These are phyloP conservation scores for Pleurotus tuoliensis DNA, from an alignment of 768 basidiomycete species.

Conservation along the genomic window DNA sequence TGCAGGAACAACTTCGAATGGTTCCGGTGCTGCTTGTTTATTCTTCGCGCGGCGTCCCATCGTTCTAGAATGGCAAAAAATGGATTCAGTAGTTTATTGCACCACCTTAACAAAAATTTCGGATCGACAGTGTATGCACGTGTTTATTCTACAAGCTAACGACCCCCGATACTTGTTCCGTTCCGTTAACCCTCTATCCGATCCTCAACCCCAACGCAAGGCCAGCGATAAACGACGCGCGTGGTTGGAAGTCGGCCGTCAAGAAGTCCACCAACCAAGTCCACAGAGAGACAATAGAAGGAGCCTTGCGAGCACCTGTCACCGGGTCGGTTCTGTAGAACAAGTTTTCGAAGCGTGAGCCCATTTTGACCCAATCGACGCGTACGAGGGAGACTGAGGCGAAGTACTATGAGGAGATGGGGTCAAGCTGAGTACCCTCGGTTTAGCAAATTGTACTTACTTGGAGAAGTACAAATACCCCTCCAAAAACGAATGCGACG, in stretches of 20 bases:
- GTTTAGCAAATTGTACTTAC: slow-evolving; percentile 35
- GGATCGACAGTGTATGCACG: slow-evolving; percentile 12
- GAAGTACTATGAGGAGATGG: slow-evolving; percentile 57
- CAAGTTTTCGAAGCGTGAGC: slow-evolving; percentile 62
- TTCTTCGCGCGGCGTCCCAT: slow-evolving; percentile 88
- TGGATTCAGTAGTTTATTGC: slow-evolving; percentile 1
- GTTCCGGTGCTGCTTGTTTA: slow-evolving; percentile 72
- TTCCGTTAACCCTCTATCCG: slow-evolving; percentile 42
- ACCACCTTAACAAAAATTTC: slow-evolving; percentile 15
- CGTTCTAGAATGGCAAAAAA: background rate
- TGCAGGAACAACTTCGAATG: slow-evolving; percentile 34
- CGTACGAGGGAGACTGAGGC: slow-evolving; percentile 66
- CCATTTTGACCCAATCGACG: slow-evolving; percentile 76
- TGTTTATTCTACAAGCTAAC: slow-evolving; percentile 6
- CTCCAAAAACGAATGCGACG: slow-evolving; percentile 84
- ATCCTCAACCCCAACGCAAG: slow-evolving; percentile 77
- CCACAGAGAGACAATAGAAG: slow-evolving; percentile 65
- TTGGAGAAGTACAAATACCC: slow-evolving; percentile 87
- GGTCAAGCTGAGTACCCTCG: background rate
- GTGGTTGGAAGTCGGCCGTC: slow-evolving; percentile 88
- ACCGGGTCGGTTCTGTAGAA: slow-evolving; percentile 61
- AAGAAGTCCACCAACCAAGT: slow-evolving; percentile 73
- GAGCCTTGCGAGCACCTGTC: slow-evolving; percentile 50
- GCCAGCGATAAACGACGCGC: slow-evolving; percentile 86
- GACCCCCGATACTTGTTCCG: background rate